Percentiles rank a stretch among this genome's conserved stretches.
phyloP scores from a whole-genome alignment of 805 yeast genomes.

The Candida ipomoeae region DNA sequence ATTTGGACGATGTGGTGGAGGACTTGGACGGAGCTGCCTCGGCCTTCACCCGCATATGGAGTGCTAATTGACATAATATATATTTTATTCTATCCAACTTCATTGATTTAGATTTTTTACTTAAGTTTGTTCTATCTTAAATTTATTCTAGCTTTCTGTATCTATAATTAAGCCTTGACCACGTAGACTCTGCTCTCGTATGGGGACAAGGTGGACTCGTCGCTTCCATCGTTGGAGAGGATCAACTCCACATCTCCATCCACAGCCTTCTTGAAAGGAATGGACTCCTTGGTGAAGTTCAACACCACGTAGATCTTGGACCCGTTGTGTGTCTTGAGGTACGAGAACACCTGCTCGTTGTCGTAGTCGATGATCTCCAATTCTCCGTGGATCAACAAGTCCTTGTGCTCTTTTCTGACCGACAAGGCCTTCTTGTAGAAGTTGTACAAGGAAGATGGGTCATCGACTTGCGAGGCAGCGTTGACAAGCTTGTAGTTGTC shows the following conservation, averaged over 20 bases:
- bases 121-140: not conserved
- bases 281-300: conserved; percentile 20
- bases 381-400: conserved; percentile 43
- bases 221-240: conserved; percentile 26
- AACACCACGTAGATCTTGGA: conserved; percentile 22
- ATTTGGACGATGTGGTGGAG: conserved; percentile 47
- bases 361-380: conserved; percentile 43
- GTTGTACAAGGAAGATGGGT: conserved; percentile 42
- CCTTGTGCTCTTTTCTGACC: conserved; percentile 42
- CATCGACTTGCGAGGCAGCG: conserved; percentile 42
- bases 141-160: not conserved
- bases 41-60: not conserved
- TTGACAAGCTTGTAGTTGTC: conserved; percentile 48
- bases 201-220: conserved; percentile 30
- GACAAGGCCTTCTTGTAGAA: conserved; percentile 44
- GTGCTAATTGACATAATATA: not conserved
- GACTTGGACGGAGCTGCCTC: conserved; percentile 12
- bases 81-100: no score
- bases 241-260: conserved; percentile 28
- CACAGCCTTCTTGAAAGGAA: conserved; percentile 24
- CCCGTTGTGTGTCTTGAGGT: conserved; percentile 33
- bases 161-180: conserved; percentile 9
- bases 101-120: no score
- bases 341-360: conserved; percentile 40
- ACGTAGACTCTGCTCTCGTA: conserved; percentile 45